phyloP scores from a whole-genome alignment of 306 rosid species.

The Vigna reflexopilosa region DNA sequence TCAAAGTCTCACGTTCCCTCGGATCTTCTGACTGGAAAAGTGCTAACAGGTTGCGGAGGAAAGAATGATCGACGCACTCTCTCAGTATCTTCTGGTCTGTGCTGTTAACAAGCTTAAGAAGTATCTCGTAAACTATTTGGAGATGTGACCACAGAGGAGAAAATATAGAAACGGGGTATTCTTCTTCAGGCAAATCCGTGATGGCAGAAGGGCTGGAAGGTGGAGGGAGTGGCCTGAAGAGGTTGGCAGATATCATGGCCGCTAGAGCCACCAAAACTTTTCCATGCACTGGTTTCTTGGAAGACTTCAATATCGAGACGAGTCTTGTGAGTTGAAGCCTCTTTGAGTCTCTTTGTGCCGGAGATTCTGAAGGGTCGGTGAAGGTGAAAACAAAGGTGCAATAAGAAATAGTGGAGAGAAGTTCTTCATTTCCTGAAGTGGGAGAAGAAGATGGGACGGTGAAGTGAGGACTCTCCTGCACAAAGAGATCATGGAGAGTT shows the following conservation, averaged over 20 bases:
- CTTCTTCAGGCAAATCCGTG: conserved; percentile 63
- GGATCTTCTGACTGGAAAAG: conserved; percentile 83
- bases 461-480: conserved; percentile 42
- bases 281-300: conserved; percentile 52
- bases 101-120: conserved; percentile 57
- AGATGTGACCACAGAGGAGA: conserved; percentile 76
- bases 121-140: conserved; percentile 71
- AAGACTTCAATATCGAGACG: conserved; percentile 56
- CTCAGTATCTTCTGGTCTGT: conserved; percentile 51
- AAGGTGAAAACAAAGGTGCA: conserved; percentile 61
- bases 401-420: conserved; percentile 55
- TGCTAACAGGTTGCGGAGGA: conserved; percentile 63
- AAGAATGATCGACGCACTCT: conserved; percentile 51
- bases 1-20: conserved; percentile 76
- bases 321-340: conserved; percentile 64
- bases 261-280: conserved; percentile 55
- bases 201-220: conserved; percentile 48
- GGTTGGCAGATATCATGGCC: conserved; percentile 62
- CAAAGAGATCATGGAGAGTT: conserved; percentile 63
- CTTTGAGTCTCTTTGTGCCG: conserved; percentile 68
- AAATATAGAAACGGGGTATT: conserved; percentile 55
- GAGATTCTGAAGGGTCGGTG: conserved; percentile 58
- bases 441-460: conserved; percentile 42
- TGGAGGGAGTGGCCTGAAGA: conserved; percentile 85
- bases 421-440: conserved; percentile 56